These are phyloP conservation scores for Coleophoma crateriformis DNA, from an alignment of 2,329 filamentous ascomycete genomes.

Conservation along the genomic window DNA sequence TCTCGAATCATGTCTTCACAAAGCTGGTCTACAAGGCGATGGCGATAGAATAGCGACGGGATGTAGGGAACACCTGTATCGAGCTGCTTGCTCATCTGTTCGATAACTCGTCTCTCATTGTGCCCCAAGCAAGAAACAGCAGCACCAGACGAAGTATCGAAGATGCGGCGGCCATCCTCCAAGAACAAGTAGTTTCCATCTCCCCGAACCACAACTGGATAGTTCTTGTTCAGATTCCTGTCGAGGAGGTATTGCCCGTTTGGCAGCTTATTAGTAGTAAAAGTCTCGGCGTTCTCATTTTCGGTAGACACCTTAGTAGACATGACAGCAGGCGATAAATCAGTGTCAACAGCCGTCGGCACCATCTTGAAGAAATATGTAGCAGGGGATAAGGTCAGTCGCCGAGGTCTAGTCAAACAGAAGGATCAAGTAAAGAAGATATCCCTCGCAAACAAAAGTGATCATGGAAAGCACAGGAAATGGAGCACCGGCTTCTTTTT, in stretches of 20 bases:
- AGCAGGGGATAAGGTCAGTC: neutral
- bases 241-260: slow-evolving; percentile 18
- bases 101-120: slow-evolving; percentile 51
- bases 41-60: slow-evolving; percentile 52
- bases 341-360: slow-evolving; percentile 9
- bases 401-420: slow-evolving; percentile 6
- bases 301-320: neutral
- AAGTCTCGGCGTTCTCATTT: neutral
- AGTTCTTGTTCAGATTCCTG: slow-evolving; percentile 21
- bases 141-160: slow-evolving; percentile 70
- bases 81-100: slow-evolving; percentile 55
- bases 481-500: no score
- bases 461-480: slow-evolving; percentile 6
- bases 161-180: slow-evolving; percentile 47
- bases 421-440: slow-evolving; percentile 12
- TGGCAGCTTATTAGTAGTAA: slow-evolving; percentile 5
- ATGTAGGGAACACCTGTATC: slow-evolving; percentile 50
- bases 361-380: slow-evolving; percentile 7
- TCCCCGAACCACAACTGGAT: slow-evolving; percentile 18
- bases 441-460: slow-evolving; percentile 9
- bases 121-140: slow-evolving; percentile 70
- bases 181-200: slow-evolving; percentile 22
- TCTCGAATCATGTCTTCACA: slow-evolving; percentile 32
- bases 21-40: slow-evolving; percentile 43
- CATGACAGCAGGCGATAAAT: slow-evolving; percentile 1